A percentile compares a stretch with the other conserved stretches of the same genome.
These are phyloP conservation scores for Arctium minus DNA, from an alignment of 129 eudicot genomes.

Conservation along the genomic window DNA sequence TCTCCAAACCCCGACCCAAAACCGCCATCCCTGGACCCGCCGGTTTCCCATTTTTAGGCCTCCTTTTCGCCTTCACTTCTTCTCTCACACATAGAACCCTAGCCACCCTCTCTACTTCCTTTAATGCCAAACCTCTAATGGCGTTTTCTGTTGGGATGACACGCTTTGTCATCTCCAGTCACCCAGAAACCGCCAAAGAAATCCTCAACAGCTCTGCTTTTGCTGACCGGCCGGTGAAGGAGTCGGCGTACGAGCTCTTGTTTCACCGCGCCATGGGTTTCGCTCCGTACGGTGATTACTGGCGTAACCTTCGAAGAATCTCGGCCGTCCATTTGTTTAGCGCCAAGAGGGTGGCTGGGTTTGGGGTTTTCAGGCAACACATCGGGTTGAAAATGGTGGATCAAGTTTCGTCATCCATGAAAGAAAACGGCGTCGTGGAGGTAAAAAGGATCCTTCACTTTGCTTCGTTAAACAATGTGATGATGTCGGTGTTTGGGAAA, in stretches of 20 bases:
- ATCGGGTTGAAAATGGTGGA: conserved; percentile 62
- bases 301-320: conserved; percentile 77
- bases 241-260: conserved; percentile 80
- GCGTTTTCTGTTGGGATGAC: conserved; percentile 87
- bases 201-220: conserved; percentile 64
- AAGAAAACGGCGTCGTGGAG: conserved; percentile 47
- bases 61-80: conserved; percentile 46
- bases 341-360: conserved; percentile 50
- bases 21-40: conserved; percentile 78
- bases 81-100: conserved; percentile 53
- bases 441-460: conserved; percentile 64
- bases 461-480: conserved; percentile 85
- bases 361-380: conserved; percentile 41
- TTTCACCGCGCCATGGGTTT: conserved; percentile 94
- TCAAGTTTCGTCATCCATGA: conserved; percentile 41
- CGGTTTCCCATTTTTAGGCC: conserved; percentile 67
- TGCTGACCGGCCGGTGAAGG: conserved; percentile 91
- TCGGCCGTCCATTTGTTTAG: conserved; percentile 81
- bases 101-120: conserved; percentile 29
- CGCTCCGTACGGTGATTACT: conserved; percentile 87
- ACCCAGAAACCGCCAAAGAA: conserved; percentile 74
- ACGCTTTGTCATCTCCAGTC: conserved; percentile 62
- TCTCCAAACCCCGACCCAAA: conserved; percentile 39
- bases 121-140: conserved; percentile 50
- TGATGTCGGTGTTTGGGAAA: conserved; percentile 87